Conservation (phyloP, 192 early-diverging fungal genomes). For the Linnemannia zychae region DNA sequence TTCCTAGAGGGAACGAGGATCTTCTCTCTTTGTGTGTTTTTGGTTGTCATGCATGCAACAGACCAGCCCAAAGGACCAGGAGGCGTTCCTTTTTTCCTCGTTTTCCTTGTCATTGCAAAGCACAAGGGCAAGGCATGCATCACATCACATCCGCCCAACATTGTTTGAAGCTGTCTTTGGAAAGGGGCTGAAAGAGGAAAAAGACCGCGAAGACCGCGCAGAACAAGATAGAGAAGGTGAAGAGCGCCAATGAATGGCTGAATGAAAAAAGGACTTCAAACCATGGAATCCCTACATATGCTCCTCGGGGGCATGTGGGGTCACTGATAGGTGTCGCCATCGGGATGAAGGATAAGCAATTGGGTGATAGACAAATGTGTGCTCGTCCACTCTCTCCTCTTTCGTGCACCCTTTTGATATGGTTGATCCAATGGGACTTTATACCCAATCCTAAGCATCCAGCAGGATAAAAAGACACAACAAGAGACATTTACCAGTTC, state of each 20-base stretch:
- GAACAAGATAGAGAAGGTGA: neutral
- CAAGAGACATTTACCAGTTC: conserved; percentile 43
- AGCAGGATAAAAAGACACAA: neutral
- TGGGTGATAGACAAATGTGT: neutral
- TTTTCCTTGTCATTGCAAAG: neutral
- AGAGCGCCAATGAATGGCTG: no score
- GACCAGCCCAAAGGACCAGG: neutral
- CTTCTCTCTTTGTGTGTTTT: conserved; percentile 11
- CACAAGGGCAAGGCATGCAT: neutral
- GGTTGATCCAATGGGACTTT: neutral
- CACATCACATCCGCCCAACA: neutral
- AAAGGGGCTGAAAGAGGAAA: neutral
- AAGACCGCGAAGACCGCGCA: neutral
- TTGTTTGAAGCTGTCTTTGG: no score
- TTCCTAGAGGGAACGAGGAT: conserved; percentile 28
- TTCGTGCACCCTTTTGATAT: neutral
- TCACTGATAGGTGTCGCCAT: no score
- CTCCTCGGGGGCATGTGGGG: neutral
- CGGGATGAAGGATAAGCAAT: neutral
- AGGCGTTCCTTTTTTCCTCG: neutral
- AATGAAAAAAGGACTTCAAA: neutral
- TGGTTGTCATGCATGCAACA: conserved; percentile 3
- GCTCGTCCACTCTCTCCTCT: neutral
- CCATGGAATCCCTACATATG: neutral
- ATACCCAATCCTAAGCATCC: neutral